Percentiles rank a stretch among this genome's conserved stretches.
Conservation (phyloP, 176 grass and related monocot species). For the Musa troglodytarum region DNA sequence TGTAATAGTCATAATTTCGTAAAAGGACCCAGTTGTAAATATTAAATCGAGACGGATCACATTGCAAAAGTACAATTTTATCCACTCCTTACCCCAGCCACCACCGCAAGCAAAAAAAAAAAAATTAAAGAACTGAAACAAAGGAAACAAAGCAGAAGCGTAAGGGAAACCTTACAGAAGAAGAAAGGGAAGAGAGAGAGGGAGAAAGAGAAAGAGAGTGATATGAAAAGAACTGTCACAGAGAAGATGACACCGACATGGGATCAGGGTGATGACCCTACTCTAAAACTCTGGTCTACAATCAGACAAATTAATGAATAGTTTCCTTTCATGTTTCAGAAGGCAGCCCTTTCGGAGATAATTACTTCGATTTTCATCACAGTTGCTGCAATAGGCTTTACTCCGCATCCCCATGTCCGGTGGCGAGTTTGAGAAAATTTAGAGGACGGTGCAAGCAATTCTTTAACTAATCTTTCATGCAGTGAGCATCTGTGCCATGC, state of each 20-base stretch:
- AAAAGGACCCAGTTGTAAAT: too few species aligned
- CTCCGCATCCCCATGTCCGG: not conserved
- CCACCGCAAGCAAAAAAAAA: too few species aligned
- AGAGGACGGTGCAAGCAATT: not conserved
- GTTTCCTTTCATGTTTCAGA: too few species aligned
- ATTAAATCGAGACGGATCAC: too few species aligned
- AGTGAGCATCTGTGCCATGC: slow-evolving; percentile 66
- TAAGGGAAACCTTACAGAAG: too few species aligned
- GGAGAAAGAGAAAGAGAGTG: not conserved
- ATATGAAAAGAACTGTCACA: not conserved
- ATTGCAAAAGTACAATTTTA: too few species aligned
- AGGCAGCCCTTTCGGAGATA: not conserved
- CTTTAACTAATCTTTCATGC: slow-evolving; percentile 47
- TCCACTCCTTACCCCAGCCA: too few species aligned
- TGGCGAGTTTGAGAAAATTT: not conserved
- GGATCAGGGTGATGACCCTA: not conserved
- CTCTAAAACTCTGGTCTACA: not conserved
- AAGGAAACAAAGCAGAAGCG: too few species aligned
- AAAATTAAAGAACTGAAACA: too few species aligned
- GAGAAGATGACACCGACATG: not conserved
- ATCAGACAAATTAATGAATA: not conserved
- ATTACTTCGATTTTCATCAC: not conserved
- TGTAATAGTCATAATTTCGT: too few species aligned
- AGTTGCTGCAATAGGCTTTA: not conserved
- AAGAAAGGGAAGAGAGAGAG: too few species aligned